A percentile compares a stretch with the other conserved stretches of the same genome.
Evolutionary conservation across 1,139 yeast species (phyloP).

Genomic region (Debaryomyces coudertii): DNA sequence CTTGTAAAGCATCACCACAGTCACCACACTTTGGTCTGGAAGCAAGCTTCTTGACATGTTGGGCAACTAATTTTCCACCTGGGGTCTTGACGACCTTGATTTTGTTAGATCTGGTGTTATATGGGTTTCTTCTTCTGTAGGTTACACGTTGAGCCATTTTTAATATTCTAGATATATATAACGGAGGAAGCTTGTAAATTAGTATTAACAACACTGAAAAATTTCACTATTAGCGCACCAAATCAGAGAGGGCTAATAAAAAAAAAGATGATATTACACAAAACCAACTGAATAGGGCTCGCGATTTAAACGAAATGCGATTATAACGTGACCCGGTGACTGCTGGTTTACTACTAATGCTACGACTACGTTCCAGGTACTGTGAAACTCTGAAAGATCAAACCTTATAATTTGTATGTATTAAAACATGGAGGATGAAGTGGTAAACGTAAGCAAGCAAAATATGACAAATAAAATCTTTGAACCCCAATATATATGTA

Average conservation of each 20-base stretch:
- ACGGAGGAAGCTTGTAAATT: neutral
- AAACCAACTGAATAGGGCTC: conserved; percentile 3
- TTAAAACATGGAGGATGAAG: conserved; percentile 11
- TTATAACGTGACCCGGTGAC: conserved; percentile 5
- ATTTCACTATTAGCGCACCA: conserved; percentile 3
- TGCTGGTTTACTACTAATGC: neutral
- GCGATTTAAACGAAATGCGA: neutral
- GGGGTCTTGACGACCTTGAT: conserved; percentile 99
- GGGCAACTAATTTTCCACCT: conserved; percentile 98
- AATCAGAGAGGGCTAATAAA: neutral
- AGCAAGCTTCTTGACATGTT: conserved; percentile 93
- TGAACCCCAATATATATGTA: conserved; percentile 11
- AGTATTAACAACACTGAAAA: conserved; percentile 10
- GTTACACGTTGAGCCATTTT: conserved; percentile 56
- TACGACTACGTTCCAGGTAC: conserved; percentile 1
- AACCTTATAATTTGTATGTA: conserved; percentile 12
- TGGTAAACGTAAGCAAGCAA: conserved; percentile 12
- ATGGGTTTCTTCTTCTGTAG: conserved; percentile 56
- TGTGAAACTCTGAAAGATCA: neutral
- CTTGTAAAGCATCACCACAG: conserved; percentile 90
- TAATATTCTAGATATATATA: conserved; percentile 8
- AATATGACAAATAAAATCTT: conserved; percentile 12
- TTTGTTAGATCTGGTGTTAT: conserved; percentile 99
- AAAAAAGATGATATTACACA: conserved; percentile 5
- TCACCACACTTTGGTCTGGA: conserved; percentile 99